Evolutionary conservation across 768 basidiomycete species (phyloP), one percentile per base, ranked within the genome.

Genomic region (Kockovaella imperatae): DNA sequence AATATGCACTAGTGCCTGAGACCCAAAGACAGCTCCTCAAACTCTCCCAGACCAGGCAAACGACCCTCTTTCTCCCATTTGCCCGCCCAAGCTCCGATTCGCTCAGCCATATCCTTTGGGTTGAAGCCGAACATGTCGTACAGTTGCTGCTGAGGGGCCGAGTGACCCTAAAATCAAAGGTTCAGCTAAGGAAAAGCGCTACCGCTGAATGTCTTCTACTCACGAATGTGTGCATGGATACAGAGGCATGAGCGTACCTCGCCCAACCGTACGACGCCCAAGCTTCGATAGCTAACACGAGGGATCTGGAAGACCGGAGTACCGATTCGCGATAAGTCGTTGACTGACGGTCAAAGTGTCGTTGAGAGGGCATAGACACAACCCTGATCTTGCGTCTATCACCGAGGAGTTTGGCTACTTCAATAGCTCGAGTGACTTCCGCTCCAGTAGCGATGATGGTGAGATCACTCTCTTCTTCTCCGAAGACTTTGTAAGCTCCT

Each of bases 81-180:
- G 13, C 20, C 18, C 13, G 34, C 49, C 47, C 53, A 70, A 41
- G 36, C 45, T 10, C 30, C 43, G 21, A 71, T 62, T 35, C 54
- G 58, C 40, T 53, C 43, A 0, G 62, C 56, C 35, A 71, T 39
- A 39, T 65, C 64, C 21, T 66, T 54, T 34, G 52, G 53, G 24
- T 55, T 54, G 41, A 71, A 71, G 2, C 70, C 70, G 39, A 68
- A 71, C 51, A 65, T 59, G 35, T 68, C 63, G 40, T 57, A 71
- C 14, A 69, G 41, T 21, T 54, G 48, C 2, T 52, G 48, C 34
- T 59, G 52, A 18, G 70, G 70, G 7, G 68, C 70, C 7, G 65
- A 67, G 42, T 60, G 57, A 25, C 70, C 57, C 24, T 5, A 18
- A 8, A n/a, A n/a, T 49, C 23, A 5, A n/a, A n/a, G n/a, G n/a